These are phyloP conservation scores for Eleusine coracana DNA, from an alignment of 176 grass and related monocot species.

Conservation along the genomic window DNA sequence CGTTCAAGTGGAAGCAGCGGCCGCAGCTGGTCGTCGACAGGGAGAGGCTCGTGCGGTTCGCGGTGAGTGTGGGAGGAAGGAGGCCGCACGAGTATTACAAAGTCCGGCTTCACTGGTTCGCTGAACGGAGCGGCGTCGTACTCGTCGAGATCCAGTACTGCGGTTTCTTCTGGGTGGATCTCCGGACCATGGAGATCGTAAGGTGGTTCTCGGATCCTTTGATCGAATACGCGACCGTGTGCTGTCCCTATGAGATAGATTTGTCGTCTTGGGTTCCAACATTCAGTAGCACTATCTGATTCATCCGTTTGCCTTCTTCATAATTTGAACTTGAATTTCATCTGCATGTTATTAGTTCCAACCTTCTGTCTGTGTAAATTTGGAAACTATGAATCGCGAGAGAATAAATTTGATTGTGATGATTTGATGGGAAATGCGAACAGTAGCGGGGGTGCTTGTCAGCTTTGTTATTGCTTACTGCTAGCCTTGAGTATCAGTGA, in stretches of 20 bases:
- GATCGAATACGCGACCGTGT: not conserved
- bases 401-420: not conserved
- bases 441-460: too few species aligned
- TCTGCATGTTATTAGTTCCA: not conserved
- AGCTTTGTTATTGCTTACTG: too few species aligned
- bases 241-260: not conserved
- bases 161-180: not conserved
- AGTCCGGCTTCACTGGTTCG: not conserved
- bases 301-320: not conserved
- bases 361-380: not conserved
- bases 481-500: too few species aligned
- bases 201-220: not conserved
- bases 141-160: not conserved
- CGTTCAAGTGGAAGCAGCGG: not conserved
- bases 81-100: not conserved
- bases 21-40: not conserved
- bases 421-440: too few species aligned
- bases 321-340: not conserved
- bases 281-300: not conserved
- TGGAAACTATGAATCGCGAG: not conserved
- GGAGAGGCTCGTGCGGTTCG: not conserved
- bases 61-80: not conserved
- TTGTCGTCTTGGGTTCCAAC: not conserved
- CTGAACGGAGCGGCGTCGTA: not conserved
- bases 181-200: not conserved